These are phyloP conservation scores for Cordyceps farinosa DNA, from an alignment of 2,329 filamentous ascomycete genomes.

Conservation along the genomic window DNA sequence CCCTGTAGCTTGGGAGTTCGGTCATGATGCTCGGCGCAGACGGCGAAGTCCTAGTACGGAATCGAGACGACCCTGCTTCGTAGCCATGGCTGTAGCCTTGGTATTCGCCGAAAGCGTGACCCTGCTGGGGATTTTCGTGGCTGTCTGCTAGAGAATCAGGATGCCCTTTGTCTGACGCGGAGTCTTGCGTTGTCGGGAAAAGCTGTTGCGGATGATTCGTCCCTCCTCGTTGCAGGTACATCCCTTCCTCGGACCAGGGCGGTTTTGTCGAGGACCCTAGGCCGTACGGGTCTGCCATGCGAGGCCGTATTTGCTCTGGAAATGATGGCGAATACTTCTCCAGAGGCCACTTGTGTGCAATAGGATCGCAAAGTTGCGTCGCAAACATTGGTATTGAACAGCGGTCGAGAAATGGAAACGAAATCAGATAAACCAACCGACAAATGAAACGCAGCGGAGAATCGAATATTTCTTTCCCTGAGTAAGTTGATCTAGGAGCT, in stretches of 20 bases:
- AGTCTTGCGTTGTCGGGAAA: conserved; percentile 11
- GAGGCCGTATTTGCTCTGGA: conserved; percentile 16
- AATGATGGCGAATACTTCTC: conserved; percentile 12
- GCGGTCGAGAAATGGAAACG: conserved; percentile 2
- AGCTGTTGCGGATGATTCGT: conserved; percentile 12
- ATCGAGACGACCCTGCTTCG: conserved; percentile 9
- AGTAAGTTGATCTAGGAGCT: not conserved
- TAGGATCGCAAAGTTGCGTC: conserved; percentile 17
- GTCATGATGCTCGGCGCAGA: conserved; percentile 17
- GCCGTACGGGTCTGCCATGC: conserved; percentile 16
- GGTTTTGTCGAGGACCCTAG: conserved; percentile 14
- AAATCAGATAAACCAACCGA: conserved; percentile 13
- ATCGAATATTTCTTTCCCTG: not conserved
- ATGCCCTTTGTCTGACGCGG: conserved; percentile 3
- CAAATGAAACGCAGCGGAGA: not conserved
- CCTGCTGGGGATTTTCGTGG: not conserved
- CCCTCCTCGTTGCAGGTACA: conserved; percentile 12
- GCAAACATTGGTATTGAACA: conserved; percentile 16
- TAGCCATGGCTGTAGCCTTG: conserved; percentile 9
- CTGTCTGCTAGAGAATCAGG: not conserved
- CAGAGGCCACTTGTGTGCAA: conserved; percentile 18
- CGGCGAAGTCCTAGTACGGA: conserved; percentile 12
- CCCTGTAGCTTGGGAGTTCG: not conserved
- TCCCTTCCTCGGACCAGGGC: conserved; percentile 14
- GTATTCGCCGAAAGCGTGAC: conserved; percentile 7